phyloP scores from a whole-genome alignment of 108 stramenopile species.

The Chaetoceros tenuissimus region DNA sequence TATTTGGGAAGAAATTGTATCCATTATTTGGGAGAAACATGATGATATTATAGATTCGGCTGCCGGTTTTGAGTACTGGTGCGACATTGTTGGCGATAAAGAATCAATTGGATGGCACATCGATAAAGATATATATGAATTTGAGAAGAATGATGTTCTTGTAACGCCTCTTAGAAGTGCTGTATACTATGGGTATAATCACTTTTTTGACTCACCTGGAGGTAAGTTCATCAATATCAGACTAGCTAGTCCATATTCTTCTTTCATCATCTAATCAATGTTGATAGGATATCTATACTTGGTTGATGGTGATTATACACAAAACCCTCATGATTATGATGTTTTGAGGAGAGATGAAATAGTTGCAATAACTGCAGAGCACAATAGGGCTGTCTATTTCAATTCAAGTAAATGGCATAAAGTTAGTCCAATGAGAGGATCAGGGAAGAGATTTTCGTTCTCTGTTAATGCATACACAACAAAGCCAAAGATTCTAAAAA shows the following conservation, averaged over 20 bases:
- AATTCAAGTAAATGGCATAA: conserved; percentile 14
- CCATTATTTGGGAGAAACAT: not conserved
- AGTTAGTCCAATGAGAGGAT: not conserved
- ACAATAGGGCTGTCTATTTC: conserved; percentile 15
- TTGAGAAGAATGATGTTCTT: not conserved
- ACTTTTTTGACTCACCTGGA: conserved; percentile 4
- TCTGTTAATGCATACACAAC: not conserved
- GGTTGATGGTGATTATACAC: not conserved
- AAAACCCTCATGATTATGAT: not conserved
- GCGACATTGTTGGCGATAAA: conserved; percentile 11
- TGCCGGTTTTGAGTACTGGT: conserved; percentile 13
- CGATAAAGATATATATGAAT: conserved; percentile 11
- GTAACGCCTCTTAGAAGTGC: conserved; percentile 9
- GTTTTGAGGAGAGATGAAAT: not conserved
- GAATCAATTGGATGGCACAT: conserved; percentile 16
- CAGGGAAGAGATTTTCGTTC: not conserved
- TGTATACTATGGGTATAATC: conserved; percentile 17
- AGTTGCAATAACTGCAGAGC: conserved; percentile 7
- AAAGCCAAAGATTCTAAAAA: not conserved
- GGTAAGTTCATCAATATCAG: too few relatives aligned
- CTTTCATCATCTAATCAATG: too few relatives aligned
- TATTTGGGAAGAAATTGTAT: not conserved
- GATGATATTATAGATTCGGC: not conserved
- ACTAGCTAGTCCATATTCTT: too few relatives aligned
- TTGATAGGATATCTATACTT: conserved; percentile 2